Conservation (phyloP, 805 yeast genomes). For the Wickerhamomyces rabaulensis region DNA sequence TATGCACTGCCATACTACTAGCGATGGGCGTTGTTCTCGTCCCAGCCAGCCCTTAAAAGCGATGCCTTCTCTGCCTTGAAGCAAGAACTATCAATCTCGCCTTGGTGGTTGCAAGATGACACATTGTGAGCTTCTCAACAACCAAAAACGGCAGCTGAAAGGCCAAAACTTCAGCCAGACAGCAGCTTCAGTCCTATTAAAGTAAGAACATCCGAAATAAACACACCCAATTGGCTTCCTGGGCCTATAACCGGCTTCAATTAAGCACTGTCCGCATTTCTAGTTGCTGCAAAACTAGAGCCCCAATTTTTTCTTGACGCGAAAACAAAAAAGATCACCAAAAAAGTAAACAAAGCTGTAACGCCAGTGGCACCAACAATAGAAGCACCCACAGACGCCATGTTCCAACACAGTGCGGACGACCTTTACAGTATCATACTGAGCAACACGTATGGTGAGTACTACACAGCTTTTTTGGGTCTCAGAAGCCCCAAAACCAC, state of each 20-base stretch:
- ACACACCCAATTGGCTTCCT: too few species aligned
- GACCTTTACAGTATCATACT: constrained; percentile 8
- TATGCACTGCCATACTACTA: not conserved
- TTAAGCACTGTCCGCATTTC: too few species aligned
- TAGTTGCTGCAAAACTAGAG: too few species aligned
- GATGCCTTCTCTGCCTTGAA: not conserved
- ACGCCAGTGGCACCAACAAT: not conserved
- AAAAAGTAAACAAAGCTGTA: constrained; percentile 7
- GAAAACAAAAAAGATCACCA: not conserved
- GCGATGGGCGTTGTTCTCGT: not conserved
- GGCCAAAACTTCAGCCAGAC: not conserved
- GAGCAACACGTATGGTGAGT: constrained; percentile 12
- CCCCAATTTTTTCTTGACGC: not conserved
- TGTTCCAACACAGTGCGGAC: constrained; percentile 17
- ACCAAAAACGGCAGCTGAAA: not conserved
- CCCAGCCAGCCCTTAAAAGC: not conserved
- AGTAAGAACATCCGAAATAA: too few species aligned
- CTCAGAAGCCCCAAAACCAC: not conserved
- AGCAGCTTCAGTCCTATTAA: not conserved
- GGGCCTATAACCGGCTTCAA: too few species aligned
- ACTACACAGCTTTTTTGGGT: too few species aligned
- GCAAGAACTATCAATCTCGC: not conserved
- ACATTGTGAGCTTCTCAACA: not conserved
- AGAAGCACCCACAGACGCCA: not conserved
- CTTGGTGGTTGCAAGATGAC: not conserved